These are phyloP conservation scores for Elaeis oleifera DNA, from an alignment of 202 grass and related monocot species.

Conservation along the genomic window DNA sequence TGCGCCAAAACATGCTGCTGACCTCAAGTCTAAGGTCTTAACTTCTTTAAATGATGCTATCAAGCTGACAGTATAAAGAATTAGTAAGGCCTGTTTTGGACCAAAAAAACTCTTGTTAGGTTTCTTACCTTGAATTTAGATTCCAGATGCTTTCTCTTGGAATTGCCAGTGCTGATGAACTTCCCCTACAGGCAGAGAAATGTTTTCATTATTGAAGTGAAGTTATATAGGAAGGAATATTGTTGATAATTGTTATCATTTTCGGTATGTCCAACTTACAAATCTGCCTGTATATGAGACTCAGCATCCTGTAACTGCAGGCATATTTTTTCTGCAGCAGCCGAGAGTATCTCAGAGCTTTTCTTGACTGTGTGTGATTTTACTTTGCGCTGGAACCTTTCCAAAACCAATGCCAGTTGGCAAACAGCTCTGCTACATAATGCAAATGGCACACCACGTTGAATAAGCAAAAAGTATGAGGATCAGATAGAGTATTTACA, in stretches of 20 bases:
- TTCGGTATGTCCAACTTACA: slow-evolving; percentile 42
- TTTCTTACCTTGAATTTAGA: slow-evolving; percentile 68
- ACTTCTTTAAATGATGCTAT: too few species aligned
- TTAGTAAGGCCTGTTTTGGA: too few species aligned
- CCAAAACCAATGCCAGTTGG: slow-evolving; percentile 51
- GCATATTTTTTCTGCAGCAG: slow-evolving; percentile 54
- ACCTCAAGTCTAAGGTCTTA: too few species aligned
- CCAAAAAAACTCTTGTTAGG: too few species aligned
- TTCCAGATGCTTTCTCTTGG: slow-evolving; percentile 72
- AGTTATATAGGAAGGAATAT: slow-evolving; percentile 1
- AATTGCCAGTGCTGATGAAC: slow-evolving; percentile 54
- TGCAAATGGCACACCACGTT: slow-evolving; percentile 8
- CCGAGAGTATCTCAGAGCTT: slow-evolving; percentile 65
- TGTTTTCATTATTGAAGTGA: neutral
- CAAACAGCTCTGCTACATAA: slow-evolving; percentile 56
- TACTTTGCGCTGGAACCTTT: slow-evolving; percentile 72
- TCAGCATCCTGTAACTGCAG: slow-evolving; percentile 61
- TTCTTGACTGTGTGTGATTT: slow-evolving; percentile 59
- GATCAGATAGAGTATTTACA: neutral
- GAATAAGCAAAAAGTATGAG: neutral
- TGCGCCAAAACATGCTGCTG: too few species aligned
- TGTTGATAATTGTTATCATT: slow-evolving; percentile 3
- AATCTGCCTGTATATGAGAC: slow-evolving; percentile 62
- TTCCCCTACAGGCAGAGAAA: slow-evolving; percentile 56
- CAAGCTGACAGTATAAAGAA: too few species aligned